Percentiles rank a stretch among this genome's conserved stretches.
These are phyloP conservation scores for Ustilago xerochloae DNA, from an alignment of 1,284 basidiomycete genomes.

Conservation along the genomic window DNA sequence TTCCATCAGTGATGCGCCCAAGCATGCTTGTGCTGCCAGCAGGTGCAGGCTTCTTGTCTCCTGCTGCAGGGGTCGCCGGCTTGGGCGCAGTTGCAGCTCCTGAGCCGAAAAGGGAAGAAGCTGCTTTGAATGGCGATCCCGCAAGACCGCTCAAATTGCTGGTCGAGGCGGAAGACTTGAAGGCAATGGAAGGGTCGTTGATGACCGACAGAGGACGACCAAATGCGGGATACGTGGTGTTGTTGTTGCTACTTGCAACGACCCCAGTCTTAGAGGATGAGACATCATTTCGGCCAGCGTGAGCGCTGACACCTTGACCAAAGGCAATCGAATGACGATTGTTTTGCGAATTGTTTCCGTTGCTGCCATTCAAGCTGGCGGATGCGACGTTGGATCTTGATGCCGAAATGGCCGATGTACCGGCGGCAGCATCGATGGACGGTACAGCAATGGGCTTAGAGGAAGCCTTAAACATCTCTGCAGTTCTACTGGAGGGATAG, in stretches of 20 bases:
- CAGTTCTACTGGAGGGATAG: constrained; percentile 33
- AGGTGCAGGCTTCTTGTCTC: constrained; percentile 15
- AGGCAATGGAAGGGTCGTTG: constrained; percentile 36
- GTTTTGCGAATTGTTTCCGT: constrained; percentile 1
- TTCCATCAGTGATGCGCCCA: constrained; percentile 56
- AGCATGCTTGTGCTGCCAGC: constrained; percentile 29
- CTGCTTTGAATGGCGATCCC: constrained; percentile 45
- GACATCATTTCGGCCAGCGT: constrained; percentile 11
- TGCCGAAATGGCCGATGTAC: constrained; percentile 15
- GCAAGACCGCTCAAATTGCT: constrained; percentile 28
- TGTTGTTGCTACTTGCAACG: constrained; percentile 2
- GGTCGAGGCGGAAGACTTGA: constrained; percentile 33
- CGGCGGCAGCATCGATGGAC: constrained; percentile 18
- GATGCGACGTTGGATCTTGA: background rate
- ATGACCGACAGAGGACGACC: constrained; percentile 48
- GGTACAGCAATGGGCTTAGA: constrained; percentile 34
- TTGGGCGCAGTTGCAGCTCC: constrained; percentile 18
- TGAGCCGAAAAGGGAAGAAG: constrained; percentile 42
- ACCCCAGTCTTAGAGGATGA: background rate
- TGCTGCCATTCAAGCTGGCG: background rate
- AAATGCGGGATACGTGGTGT: constrained; percentile 27
- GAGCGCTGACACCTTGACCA: constrained; percentile 13
- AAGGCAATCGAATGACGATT: constrained; percentile 32
- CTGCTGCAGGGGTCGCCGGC: constrained; percentile 9
- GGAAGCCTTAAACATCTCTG: constrained; percentile 32